A percentile compares a stretch with the other conserved stretches of the same genome.
Evolutionary conservation across 805 yeast species (phyloP).

Genomic region (Metschnikowia lunata): DNA sequence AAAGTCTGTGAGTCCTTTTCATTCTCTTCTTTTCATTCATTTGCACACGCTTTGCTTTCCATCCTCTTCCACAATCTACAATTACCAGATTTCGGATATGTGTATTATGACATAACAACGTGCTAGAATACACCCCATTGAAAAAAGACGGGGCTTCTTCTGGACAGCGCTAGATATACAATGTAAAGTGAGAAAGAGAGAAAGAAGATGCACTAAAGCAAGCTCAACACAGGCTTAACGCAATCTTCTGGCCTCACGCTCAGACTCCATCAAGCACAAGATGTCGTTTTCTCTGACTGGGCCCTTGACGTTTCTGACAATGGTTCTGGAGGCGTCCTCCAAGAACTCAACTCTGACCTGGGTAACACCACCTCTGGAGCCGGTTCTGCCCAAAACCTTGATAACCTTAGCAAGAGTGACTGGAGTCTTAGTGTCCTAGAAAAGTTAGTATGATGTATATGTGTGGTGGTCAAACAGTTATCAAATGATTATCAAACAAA

Average conservation of each 20-base stretch:
- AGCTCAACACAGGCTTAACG: constrained; percentile 45
- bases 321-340: constrained; percentile 92
- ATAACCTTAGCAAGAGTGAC: constrained; percentile 99
- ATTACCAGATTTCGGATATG: neutral
- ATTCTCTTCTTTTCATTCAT: no score
- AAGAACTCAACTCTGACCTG: constrained; percentile 97
- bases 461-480: no score
- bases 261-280: constrained; percentile 99
- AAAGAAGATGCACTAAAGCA: neutral
- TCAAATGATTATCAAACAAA: no score
- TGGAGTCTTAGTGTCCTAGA: constrained; percentile 68
- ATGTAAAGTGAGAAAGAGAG: constrained; percentile 11
- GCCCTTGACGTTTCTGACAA: constrained; percentile 96
- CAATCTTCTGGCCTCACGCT: constrained; percentile 98
- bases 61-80: no score
- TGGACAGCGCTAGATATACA: constrained; percentile 18
- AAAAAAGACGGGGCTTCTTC: neutral
- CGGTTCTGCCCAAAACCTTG: constrained; percentile 99
- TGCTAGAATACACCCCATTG: no score
- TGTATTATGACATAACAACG: constrained; percentile 16
- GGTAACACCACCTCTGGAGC: constrained; percentile 99
- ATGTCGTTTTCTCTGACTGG: constrained; percentile 98
- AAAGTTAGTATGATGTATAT: constrained; percentile 15
- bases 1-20: no score
- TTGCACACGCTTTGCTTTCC: no score